phyloP scores from a whole-genome alignment of 2,329 filamentous ascomycete species.

The Phyllosticta ampelicida region DNA sequence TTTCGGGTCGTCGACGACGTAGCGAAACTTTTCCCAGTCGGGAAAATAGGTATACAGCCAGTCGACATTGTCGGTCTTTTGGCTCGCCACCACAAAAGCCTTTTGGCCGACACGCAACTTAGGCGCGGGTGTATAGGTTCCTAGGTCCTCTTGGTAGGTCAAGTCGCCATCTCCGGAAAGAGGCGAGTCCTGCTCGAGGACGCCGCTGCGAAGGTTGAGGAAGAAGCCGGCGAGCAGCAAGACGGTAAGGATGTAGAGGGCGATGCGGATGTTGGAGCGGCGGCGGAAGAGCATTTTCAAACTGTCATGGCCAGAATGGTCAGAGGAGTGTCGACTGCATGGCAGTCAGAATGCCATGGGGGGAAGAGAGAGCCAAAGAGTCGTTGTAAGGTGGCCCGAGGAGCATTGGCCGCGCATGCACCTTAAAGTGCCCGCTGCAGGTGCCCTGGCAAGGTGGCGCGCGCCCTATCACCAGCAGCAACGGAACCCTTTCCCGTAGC shows the following conservation, averaged over 20 bases:
- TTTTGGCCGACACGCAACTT: constrained; percentile 7
- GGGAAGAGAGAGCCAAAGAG: background rate
- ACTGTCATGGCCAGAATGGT: constrained; percentile 1
- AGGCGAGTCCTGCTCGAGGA: constrained; percentile 1
- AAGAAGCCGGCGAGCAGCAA: constrained; percentile 10
- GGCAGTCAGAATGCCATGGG: constrained; percentile 2
- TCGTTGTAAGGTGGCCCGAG: background rate
- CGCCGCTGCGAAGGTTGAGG: constrained; percentile 3
- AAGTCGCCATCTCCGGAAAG: background rate
- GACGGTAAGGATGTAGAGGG: constrained; percentile 6
- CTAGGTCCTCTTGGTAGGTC: constrained; percentile 8
- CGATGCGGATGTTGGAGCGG: constrained; percentile 9
- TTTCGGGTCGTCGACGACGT: constrained; percentile 30
- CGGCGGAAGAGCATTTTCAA: constrained; percentile 4
- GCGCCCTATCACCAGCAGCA: too few species aligned
- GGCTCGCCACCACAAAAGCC: constrained; percentile 29
- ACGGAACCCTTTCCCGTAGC: background rate
- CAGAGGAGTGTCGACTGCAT: background rate
- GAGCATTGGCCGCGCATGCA: background rate
- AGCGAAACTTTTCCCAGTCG: constrained; percentile 31
- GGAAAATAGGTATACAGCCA: constrained; percentile 31
- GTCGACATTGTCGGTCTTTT: constrained; percentile 27
- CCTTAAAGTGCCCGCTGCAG: background rate
- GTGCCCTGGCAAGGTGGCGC: background rate
- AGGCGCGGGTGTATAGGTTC: background rate